Percentiles rank a stretch among this genome's conserved stretches.
Conservation (phyloP, 1,284 basidiomycete species). For the Trichosporon sp. region DNA sequence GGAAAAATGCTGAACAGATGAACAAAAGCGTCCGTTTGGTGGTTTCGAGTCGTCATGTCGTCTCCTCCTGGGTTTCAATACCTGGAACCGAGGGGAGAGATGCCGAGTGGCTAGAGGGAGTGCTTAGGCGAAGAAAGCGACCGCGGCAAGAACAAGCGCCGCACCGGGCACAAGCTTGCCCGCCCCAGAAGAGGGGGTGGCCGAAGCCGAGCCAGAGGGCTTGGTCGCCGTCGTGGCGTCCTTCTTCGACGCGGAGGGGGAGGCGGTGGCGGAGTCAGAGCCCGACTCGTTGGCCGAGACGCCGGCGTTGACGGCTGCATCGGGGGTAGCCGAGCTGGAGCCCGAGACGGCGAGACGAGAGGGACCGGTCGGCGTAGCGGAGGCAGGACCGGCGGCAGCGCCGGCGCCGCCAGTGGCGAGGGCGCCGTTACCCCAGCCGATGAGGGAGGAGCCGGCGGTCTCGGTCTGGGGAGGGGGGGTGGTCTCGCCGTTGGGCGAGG, state of each 20-base stretch:
- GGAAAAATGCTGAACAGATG: background rate
- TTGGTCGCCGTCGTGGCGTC: background rate
- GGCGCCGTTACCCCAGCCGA: slow-evolving; percentile 46
- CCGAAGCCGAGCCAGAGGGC: background rate
- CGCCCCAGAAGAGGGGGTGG: background rate
- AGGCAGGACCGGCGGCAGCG: background rate
- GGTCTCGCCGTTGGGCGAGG: slow-evolving; percentile 46
- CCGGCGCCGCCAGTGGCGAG: slow-evolving; percentile 8
- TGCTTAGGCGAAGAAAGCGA: slow-evolving; percentile 1
- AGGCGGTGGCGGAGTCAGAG: too few relatives aligned
- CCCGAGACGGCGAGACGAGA: background rate
- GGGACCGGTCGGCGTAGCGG: background rate
- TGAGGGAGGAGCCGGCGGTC: slow-evolving; percentile 24
- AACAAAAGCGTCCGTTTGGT: background rate
- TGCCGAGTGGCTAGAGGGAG: background rate
- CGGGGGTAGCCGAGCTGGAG: background rate
- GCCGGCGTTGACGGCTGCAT: background rate
- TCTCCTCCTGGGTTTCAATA: too few relatives aligned
- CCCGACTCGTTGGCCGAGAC: background rate
- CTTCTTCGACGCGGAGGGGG: background rate
- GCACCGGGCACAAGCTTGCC: background rate
- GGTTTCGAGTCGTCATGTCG: background rate
- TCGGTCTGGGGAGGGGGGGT: slow-evolving; percentile 45
- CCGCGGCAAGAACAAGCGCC: background rate
- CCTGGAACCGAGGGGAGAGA: background rate